These are phyloP conservation scores for Coriaria nepalensis DNA, from an alignment of 306 rosid genomes.

Conservation along the genomic window DNA sequence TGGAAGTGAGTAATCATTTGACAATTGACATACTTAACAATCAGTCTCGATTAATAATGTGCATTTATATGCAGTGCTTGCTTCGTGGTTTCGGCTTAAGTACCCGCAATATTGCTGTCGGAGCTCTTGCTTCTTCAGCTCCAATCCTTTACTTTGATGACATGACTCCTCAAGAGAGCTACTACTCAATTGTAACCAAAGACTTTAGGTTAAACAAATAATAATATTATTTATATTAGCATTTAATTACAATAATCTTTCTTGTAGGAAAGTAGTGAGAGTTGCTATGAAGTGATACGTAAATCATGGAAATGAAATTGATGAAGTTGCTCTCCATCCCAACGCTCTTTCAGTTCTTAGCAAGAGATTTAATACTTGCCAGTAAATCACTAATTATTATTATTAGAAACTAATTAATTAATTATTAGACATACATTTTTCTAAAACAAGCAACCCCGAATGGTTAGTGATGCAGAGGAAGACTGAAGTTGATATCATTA, in stretches of 20 bases:
- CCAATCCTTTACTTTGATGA: slow-evolving; percentile 41
- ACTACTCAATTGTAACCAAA: slow-evolving; percentile 26
- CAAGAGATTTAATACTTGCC: slow-evolving; percentile 37
- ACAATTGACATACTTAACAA: too few species aligned
- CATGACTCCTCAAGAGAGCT: slow-evolving; percentile 29
- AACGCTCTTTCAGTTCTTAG: slow-evolving; percentile 34
- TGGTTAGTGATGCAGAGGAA: slow-evolving; percentile 23
- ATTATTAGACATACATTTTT: slow-evolving; percentile 17
- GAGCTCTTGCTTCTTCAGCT: slow-evolving; percentile 56
- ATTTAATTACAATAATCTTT: background rate
- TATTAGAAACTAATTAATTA: too few species aligned
- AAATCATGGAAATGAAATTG: slow-evolving; percentile 49
- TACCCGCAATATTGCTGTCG: slow-evolving; percentile 45
- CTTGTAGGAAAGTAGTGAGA: slow-evolving; percentile 37
- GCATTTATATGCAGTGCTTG: slow-evolving; percentile 29
- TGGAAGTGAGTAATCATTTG: slow-evolving; percentile 28
- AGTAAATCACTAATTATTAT: slow-evolving; percentile 10
- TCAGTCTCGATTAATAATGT: background rate
- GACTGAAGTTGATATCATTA: slow-evolving; percentile 14
- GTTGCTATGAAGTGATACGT: slow-evolving; percentile 31
- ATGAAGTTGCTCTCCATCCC: slow-evolving; percentile 21
- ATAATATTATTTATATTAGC: background rate
- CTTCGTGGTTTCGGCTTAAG: slow-evolving; percentile 51
- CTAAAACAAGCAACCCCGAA: slow-evolving; percentile 11
- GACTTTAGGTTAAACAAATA: slow-evolving; percentile 21